phyloP scores from a whole-genome alignment of 768 basidiomycete species.

The Artomyces pyxidatus region DNA sequence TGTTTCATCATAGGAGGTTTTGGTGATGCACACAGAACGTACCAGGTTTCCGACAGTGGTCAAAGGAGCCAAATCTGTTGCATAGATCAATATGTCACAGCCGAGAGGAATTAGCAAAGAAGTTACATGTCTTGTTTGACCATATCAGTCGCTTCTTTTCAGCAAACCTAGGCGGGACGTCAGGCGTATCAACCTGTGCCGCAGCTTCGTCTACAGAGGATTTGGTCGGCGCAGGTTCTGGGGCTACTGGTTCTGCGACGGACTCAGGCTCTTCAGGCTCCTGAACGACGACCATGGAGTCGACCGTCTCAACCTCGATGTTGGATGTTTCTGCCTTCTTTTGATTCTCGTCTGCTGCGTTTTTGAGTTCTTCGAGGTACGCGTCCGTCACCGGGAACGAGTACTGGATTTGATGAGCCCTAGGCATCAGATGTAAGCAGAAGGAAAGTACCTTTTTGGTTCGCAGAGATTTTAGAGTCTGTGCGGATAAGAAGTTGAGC shows the following conservation, averaged over 20 bases:
- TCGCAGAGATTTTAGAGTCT: slow-evolving; percentile 52
- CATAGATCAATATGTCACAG: no score
- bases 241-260: background rate
- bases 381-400: slow-evolving; percentile 52
- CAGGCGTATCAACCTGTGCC: slow-evolving; percentile 47
- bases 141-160: slow-evolving; percentile 89
- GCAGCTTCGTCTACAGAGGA: slow-evolving; percentile 17
- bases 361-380: slow-evolving; percentile 49
- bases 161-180: slow-evolving; percentile 57
- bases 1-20: background rate
- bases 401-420: slow-evolving; percentile 36
- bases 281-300: slow-evolving; percentile 4
- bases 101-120: no score
- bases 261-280: slow-evolving; percentile 13
- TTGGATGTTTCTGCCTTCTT: slow-evolving; percentile 7
- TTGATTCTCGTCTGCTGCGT: slow-evolving; percentile 1
- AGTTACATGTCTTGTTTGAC: slow-evolving; percentile 77
- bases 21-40: no score
- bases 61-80: slow-evolving; percentile 70
- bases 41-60: slow-evolving; percentile 96
- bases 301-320: no score
- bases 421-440: background rate
- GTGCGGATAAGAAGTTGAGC: slow-evolving; percentile 57
- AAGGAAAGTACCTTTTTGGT: slow-evolving; percentile 50
- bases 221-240: slow-evolving; percentile 11